Percentiles rank a stretch among this genome's conserved stretches.
phyloP scores from a whole-genome alignment of 176 grass and related monocot species.

The Canna indica region DNA sequence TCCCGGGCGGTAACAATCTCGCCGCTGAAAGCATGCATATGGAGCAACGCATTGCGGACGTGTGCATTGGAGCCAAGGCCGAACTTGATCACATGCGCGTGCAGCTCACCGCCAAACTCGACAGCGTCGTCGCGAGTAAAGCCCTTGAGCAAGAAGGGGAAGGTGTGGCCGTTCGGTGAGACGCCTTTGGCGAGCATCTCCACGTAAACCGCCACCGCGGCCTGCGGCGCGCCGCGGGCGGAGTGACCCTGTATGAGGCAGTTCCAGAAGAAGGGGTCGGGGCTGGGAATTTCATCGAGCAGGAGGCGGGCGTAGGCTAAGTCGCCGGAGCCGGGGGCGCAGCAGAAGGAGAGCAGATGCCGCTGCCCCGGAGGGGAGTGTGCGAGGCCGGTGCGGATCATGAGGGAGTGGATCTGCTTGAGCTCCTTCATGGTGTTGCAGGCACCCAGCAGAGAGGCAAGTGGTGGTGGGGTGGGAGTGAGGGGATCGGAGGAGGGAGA shows the following conservation, averaged over 20 bases:
- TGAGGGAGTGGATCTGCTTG: conserved; percentile 33
- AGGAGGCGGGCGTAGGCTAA: conserved; percentile 26
- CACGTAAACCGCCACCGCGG: conserved; percentile 33
- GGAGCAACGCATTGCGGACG: conserved; percentile 40
- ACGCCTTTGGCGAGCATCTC: conserved; percentile 44
- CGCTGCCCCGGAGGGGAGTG: conserved; percentile 1
- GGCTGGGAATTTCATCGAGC: conserved; percentile 46
- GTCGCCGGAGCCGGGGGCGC: conserved; percentile 12
- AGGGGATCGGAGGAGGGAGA: conserved; percentile 11
- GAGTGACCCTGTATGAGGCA: conserved; percentile 13
- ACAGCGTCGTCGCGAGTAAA: conserved; percentile 23
- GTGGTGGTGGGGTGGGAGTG: neutral
- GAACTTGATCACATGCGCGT: conserved; percentile 57
- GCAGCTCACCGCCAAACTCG: conserved; percentile 24
- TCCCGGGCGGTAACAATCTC: conserved; percentile 26
- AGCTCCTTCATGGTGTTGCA: conserved; percentile 38
- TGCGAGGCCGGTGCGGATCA: conserved; percentile 26
- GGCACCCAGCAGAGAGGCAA: conserved; percentile 15
- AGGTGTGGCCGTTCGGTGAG: conserved; percentile 52
- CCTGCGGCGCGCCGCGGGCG: neutral
- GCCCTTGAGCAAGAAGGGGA: conserved; percentile 55
- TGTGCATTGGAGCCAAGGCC: conserved; percentile 35
- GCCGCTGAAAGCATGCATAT: conserved; percentile 40
- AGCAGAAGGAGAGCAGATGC: conserved; percentile 27
- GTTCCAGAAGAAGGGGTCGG: conserved; percentile 11